Evolutionary conservation across 78 protist species (phyloP).

Genomic region (Dictyostelium intermedium): DNA sequence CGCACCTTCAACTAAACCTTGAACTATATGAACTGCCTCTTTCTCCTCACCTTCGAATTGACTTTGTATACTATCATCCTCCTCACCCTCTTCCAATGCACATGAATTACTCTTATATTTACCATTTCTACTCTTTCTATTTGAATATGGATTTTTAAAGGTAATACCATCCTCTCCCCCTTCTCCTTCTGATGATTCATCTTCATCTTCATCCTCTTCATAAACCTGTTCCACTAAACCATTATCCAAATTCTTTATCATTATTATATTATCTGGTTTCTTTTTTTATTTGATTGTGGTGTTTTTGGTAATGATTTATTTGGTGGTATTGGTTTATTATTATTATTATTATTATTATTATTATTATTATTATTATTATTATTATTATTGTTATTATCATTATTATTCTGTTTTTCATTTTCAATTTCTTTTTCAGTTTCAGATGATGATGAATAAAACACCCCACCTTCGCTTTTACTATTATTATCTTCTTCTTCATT

Average conservation of each 20-base stretch:
- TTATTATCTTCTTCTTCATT: background rate
- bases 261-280: background rate
- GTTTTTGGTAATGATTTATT: background rate
- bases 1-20: constrained; percentile 71
- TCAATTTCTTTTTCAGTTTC: background rate
- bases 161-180: background rate
- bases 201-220: background rate
- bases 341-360: background rate
- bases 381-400: background rate
- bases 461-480: background rate
- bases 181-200: background rate
- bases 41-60: background rate
- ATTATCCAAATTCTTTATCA: background rate
- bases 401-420: background rate
- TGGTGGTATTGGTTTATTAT: background rate
- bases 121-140: background rate
- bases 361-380: background rate
- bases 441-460: background rate
- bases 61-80: background rate
- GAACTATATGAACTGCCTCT: constrained; percentile 40
- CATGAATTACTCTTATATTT: constrained; percentile 52
- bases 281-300: background rate
- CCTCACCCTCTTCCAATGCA: constrained; percentile 72
- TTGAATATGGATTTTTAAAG: background rate
- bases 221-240: background rate